A percentile compares a stretch with the other conserved stretches of the same genome.
Evolutionary conservation across 2,329 filamentous ascomycete species (phyloP).

Genomic region (Aspergillus sp.): DNA sequence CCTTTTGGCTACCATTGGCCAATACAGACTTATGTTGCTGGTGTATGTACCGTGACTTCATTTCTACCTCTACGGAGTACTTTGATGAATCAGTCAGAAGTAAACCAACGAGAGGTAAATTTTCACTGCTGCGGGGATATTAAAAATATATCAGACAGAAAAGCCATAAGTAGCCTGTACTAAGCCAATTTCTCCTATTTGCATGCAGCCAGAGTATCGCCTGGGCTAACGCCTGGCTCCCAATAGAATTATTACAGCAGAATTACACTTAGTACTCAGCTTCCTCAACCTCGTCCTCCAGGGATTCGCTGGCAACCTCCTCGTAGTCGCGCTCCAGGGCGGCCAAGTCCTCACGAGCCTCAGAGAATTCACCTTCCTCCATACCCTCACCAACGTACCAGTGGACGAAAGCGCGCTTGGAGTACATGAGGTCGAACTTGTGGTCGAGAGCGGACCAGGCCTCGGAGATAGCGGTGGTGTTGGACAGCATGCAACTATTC

Average conservation of each 20-base stretch:
- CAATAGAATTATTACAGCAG: constrained; percentile 24
- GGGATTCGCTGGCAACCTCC: constrained; percentile 92
- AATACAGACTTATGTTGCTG: not conserved
- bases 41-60: not conserved
- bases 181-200: constrained; percentile 41
- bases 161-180: constrained; percentile 33
- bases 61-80: not conserved
- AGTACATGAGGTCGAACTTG: constrained; percentile 99
- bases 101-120: constrained; percentile 35
- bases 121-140: constrained; percentile 41
- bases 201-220: constrained; percentile 29
- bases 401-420: constrained; percentile 99
- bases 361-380: constrained; percentile 99
- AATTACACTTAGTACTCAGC: constrained; percentile 75
- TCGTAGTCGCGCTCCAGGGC: constrained; percentile 98
- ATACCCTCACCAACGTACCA: constrained; percentile 99
- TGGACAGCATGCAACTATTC: constrained; percentile 79
- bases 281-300: constrained; percentile 81
- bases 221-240: constrained; percentile 23
- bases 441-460: constrained; percentile 93
- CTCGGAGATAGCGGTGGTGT: constrained; percentile 98
- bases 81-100: not conserved
- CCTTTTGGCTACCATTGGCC: not conserved
- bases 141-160: constrained; percentile 41
- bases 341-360: constrained; percentile 97